These are phyloP conservation scores for Phytopythium kandeliae DNA, from an alignment of 352 stramenopile species.

Conservation along the genomic window DNA sequence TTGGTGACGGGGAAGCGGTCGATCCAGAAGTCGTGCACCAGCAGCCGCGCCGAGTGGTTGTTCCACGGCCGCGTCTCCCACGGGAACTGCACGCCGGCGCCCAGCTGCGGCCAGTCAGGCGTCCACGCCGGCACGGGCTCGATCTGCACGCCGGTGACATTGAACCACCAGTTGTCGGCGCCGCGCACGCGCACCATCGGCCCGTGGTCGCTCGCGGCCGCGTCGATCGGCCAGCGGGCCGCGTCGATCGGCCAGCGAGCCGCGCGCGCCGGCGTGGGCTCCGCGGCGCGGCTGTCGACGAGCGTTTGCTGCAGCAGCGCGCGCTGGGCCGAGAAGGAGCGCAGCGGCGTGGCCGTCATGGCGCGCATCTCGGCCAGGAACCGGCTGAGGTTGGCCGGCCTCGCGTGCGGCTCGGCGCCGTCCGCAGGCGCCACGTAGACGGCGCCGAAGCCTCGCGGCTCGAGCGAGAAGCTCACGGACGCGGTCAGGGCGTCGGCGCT, in stretches of 20 bases:
- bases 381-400: conserved; percentile 15
- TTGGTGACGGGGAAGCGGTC: conserved; percentile 80
- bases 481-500: too few relatives aligned
- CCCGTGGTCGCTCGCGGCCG: conserved; percentile 6
- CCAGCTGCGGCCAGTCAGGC: conserved; percentile 43
- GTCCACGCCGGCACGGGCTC: conserved; percentile 72
- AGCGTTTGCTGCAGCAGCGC: conserved; percentile 35
- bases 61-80: conserved; percentile 79
- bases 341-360: conserved; percentile 42
- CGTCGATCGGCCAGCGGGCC: not conserved
- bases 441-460: conserved; percentile 59
- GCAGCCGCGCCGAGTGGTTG: conserved; percentile 58
- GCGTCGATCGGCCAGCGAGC: not conserved
- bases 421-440: conserved; percentile 23
- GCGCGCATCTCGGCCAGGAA: conserved; percentile 48
- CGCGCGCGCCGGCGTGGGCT: not conserved
- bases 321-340: conserved; percentile 33
- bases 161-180: conserved; percentile 65
- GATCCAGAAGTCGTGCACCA: conserved; percentile 67
- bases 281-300: conserved; percentile 1
- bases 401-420: conserved; percentile 3
- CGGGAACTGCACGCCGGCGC: conserved; percentile 77
- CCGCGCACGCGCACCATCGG: conserved; percentile 51
- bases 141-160: conserved; percentile 74
- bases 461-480: conserved; percentile 29